Evolutionary conservation across 2,329 filamentous ascomycete species (phyloP).

Genomic region (Fusarium irregulare): DNA sequence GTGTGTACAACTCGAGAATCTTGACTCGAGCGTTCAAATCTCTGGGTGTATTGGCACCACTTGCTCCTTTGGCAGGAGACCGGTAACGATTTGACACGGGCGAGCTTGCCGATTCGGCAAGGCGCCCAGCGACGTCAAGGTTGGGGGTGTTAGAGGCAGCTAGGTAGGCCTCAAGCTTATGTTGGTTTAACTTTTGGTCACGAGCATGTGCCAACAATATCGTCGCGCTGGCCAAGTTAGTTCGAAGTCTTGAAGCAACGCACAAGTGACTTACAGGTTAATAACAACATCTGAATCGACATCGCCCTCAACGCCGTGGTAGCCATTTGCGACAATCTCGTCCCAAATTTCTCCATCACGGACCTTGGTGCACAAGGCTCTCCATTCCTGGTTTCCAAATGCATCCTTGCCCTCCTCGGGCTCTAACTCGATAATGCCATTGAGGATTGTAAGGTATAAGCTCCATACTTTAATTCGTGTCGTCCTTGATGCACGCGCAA

Average conservation of each 20-base stretch:
- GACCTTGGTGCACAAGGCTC: conserved; percentile 82
- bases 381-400: conserved; percentile 89
- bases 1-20: conserved; percentile 92
- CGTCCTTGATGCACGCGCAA: conserved; percentile 81
- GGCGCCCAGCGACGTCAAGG: conserved; percentile 75
- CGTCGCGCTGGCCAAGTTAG: conserved; percentile 73
- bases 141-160: conserved; percentile 79
- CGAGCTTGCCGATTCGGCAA: conserved; percentile 59
- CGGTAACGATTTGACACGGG: conserved; percentile 51
- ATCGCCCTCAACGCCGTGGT: conserved; percentile 87
- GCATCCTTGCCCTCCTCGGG: conserved; percentile 88
- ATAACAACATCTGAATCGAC: conserved; percentile 96
- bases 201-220: conserved; percentile 90
- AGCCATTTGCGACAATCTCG: conserved; percentile 87
- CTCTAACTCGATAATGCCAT: conserved; percentile 89
- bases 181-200: conserved; percentile 85
- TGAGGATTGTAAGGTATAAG: conserved; percentile 92
- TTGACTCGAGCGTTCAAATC: conserved; percentile 88
- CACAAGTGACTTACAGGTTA: conserved; percentile 71
- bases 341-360: conserved; percentile 95
- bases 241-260: not conserved
- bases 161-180: conserved; percentile 88
- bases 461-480: conserved; percentile 97
- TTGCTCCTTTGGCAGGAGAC: conserved; percentile 61
- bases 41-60: conserved; percentile 82